Percentiles rank a stretch among this genome's conserved stretches.
phyloP scores from a whole-genome alignment of 1,139 yeast genomes.

The Chernovozyma aurita region DNA sequence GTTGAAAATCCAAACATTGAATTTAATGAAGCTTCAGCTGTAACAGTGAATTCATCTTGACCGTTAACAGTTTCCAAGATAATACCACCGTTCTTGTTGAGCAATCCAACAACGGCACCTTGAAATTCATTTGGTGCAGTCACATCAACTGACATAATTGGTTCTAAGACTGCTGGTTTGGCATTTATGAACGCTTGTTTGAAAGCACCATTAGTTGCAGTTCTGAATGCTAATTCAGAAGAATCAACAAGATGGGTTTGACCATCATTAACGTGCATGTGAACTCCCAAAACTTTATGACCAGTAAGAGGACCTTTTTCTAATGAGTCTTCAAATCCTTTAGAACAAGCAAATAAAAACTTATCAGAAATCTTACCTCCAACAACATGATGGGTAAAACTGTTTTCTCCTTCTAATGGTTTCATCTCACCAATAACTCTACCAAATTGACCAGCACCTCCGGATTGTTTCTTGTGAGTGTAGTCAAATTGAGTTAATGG shows the following conservation, averaged over 20 bases:
- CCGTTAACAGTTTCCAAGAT: constrained; percentile 93
- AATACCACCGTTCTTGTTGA: constrained; percentile 89
- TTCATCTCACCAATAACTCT: constrained; percentile 86
- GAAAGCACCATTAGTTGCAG: constrained; percentile 91
- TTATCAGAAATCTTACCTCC: constrained; percentile 98
- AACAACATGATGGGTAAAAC: constrained; percentile 80
- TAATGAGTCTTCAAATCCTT: constrained; percentile 92
- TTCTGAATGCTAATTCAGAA: constrained; percentile 88
- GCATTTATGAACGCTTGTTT: constrained; percentile 83
- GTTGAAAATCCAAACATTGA: constrained; percentile 97
- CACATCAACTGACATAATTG: constrained; percentile 89
- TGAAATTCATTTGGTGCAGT: constrained; percentile 97
- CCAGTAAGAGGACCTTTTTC: constrained; percentile 98
- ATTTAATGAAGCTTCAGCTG: constrained; percentile 92
- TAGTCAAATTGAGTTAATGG: constrained; percentile 73
- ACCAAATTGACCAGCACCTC: constrained; percentile 99
- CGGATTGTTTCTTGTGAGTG: constrained; percentile 96
- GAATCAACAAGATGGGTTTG: constrained; percentile 97
- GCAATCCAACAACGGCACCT: constrained; percentile 84
- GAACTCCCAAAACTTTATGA: constrained; percentile 86
- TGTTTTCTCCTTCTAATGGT: constrained; percentile 63
- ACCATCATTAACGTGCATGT: constrained; percentile 95
- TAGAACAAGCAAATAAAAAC: constrained; percentile 87
- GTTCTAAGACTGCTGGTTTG: constrained; percentile 87
- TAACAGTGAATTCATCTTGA: constrained; percentile 88